phyloP scores from a whole-genome alignment of 371 early-diverging fungal genomes.

The Rhizopus stolonifer region DNA sequence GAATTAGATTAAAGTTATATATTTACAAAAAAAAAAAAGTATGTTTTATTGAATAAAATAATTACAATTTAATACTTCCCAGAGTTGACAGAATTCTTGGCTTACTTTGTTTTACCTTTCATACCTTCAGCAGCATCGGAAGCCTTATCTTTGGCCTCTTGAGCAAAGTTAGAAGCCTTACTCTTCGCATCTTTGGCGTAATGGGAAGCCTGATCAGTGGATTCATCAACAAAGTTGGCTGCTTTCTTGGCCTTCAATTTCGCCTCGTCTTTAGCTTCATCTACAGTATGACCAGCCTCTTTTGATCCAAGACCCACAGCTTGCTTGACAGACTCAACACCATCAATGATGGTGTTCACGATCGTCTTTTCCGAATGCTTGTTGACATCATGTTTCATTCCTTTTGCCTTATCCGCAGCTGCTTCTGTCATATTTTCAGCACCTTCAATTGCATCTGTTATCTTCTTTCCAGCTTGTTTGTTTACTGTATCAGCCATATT shows the following conservation, averaged over 20 bases:
- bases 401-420: no score
- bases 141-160: constrained; percentile 12
- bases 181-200: neutral
- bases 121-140: neutral
- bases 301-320: constrained; percentile 24
- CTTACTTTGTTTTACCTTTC: constrained; percentile 6
- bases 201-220: neutral
- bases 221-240: constrained; percentile 14
- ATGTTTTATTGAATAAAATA: constrained; percentile 5
- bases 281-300: constrained; percentile 14
- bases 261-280: constrained; percentile 24
- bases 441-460: no score
- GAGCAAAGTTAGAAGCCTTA: neutral
- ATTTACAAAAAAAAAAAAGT: constrained; percentile 8
- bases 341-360: constrained; percentile 15
- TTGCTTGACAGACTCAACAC: constrained; percentile 26
- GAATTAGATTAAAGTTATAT: constrained; percentile 47
- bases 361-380: constrained; percentile 15
- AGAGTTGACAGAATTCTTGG: constrained; percentile 3
- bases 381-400: constrained; percentile 8
- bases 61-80: neutral
- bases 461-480: no score
- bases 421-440: no score
- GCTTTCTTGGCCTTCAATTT: constrained; percentile 15
- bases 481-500: no score